These are phyloP conservation scores for Pleurotus cornucopiae DNA, from an alignment of 768 basidiomycete species.

Conservation along the genomic window DNA sequence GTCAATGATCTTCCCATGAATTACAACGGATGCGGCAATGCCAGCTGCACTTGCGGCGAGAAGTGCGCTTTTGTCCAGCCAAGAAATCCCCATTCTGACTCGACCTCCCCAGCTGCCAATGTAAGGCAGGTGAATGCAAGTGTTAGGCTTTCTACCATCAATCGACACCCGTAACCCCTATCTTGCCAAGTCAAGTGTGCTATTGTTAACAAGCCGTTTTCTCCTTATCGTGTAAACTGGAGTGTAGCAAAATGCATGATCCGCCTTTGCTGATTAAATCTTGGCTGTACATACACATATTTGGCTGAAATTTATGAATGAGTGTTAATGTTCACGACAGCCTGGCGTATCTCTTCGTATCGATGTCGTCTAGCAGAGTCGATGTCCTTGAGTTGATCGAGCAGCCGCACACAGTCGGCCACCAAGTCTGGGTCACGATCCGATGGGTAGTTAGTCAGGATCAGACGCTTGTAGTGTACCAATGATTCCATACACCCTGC, in stretches of 20 bases:
- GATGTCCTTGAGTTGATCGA: slow-evolving; percentile 51
- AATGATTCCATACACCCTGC: slow-evolving; percentile 95
- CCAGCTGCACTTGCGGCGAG: slow-evolving; percentile 48
- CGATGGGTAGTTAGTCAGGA: slow-evolving; percentile 44
- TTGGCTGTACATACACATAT: too few relatives aligned
- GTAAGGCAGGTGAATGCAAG: slow-evolving; percentile 63
- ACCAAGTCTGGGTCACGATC: slow-evolving; percentile 24
- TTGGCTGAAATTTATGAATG: too few relatives aligned
- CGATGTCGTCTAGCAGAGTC: slow-evolving; percentile 65
- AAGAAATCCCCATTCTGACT: background rate
- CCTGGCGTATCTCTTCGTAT: slow-evolving; percentile 61
- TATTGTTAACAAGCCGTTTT: too few relatives aligned
- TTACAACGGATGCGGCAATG: slow-evolving; percentile 40
- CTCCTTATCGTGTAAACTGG: too few relatives aligned
- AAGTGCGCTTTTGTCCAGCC: slow-evolving; percentile 25
- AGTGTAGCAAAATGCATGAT: too few relatives aligned
- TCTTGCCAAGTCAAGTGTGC: too few relatives aligned
- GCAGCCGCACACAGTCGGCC: slow-evolving; percentile 45
- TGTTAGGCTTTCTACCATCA: slow-evolving; percentile 37
- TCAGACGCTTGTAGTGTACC: slow-evolving; percentile 74
- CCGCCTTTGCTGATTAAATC: too few relatives aligned
- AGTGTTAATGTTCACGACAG: too few relatives aligned
- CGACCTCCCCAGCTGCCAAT: slow-evolving; percentile 42
- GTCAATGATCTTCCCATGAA: slow-evolving; percentile 35
- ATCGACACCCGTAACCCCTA: background rate